Evolutionary conservation across 2,329 filamentous ascomycete species (phyloP).

Genomic region (Hymenotorrendiella dingleyae): DNA sequence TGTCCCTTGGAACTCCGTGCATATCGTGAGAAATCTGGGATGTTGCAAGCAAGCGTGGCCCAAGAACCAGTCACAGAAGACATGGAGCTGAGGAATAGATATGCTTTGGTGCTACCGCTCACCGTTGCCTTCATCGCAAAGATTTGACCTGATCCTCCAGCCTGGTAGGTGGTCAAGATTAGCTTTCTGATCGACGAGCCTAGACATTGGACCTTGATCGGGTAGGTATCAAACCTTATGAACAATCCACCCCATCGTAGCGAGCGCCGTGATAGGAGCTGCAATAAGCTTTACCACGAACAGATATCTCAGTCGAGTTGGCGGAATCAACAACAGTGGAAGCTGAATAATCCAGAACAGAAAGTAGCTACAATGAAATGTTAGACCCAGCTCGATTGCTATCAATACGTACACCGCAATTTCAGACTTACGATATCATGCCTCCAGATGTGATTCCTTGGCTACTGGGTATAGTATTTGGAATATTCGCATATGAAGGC

Average conservation of each 20-base stretch:
- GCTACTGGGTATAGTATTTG: slow-evolving; percentile 44
- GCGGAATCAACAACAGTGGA: slow-evolving; percentile 45
- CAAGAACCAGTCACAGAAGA: slow-evolving; percentile 28
- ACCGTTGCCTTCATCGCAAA: slow-evolving; percentile 22
- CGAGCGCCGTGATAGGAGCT: slow-evolving; percentile 54
- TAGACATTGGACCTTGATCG: background rate
- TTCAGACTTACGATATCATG: slow-evolving; percentile 40
- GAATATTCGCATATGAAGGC: slow-evolving; percentile 48
- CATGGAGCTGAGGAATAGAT: slow-evolving; percentile 27
- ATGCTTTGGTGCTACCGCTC: slow-evolving; percentile 24
- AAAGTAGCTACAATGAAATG: slow-evolving; percentile 43
- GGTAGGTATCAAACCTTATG: slow-evolving; percentile 35
- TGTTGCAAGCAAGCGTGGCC: slow-evolving; percentile 32
- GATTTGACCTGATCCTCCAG: slow-evolving; percentile 36
- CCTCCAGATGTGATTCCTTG: slow-evolving; percentile 49
- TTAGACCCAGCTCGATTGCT: no score
- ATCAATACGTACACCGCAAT: background rate
- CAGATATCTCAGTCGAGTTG: slow-evolving; percentile 41
- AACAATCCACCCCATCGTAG: slow-evolving; percentile 58
- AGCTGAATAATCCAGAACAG: slow-evolving; percentile 35
- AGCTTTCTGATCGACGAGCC: background rate
- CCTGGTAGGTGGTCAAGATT: background rate
- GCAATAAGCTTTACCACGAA: slow-evolving; percentile 45
- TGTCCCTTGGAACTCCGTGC: slow-evolving; percentile 24
- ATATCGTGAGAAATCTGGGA: slow-evolving; percentile 32